Base-by-base conservation (phyloP, 2,329 filamentous ascomycete genomes). In the Cercospora canescens region DNA sequence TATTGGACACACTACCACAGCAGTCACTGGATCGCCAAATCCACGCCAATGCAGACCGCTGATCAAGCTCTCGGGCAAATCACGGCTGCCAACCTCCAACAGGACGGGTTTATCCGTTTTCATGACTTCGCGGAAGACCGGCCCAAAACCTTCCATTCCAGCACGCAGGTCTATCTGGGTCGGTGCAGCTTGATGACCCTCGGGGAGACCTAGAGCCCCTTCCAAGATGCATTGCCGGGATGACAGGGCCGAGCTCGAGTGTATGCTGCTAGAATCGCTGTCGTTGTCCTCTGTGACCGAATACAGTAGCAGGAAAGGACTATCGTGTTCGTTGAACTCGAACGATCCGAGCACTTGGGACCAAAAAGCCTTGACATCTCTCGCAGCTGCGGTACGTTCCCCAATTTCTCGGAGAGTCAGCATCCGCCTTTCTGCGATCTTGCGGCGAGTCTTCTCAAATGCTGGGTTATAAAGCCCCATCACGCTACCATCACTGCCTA, bases 341-440 rank as follows among this genome's bases (percentile, higher is more conserved):
- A 94, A 82, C 1, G 90, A 90, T 61, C 85, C 82, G 45, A 89
- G 83, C 1, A 93, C 88, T 71, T 90, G 85, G 1, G 82, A 81
- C 91, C 92, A 95, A 75, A 94, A 94, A 11, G 82, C 83, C 73
- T 87, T 88, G 1, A 94, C 85, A 66, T 91, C 89, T 56, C 89
- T 85, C n/a, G 91, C 91, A 16, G 86, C 82, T 2, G 90, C 87
- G 4, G 90, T 93, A 65, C 86, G 87, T 77, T 94, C 91, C 58
- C 91, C 91, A 52, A 94, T 87, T 74, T 94, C 91, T 45, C 90
- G 86, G 39, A 95, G 80, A 0, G 90, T 93, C 28, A 92, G 82
- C 91, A 94, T 94, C 55, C 91, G 85, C 62, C 92, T 83, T 78
- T 94, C 91, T 2, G 90, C 91, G 67, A 95, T 88, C 73, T 91